These are phyloP conservation scores for Sporothrix globosa DNA, from an alignment of 2,329 filamentous ascomycete species.

Conservation along the genomic window DNA sequence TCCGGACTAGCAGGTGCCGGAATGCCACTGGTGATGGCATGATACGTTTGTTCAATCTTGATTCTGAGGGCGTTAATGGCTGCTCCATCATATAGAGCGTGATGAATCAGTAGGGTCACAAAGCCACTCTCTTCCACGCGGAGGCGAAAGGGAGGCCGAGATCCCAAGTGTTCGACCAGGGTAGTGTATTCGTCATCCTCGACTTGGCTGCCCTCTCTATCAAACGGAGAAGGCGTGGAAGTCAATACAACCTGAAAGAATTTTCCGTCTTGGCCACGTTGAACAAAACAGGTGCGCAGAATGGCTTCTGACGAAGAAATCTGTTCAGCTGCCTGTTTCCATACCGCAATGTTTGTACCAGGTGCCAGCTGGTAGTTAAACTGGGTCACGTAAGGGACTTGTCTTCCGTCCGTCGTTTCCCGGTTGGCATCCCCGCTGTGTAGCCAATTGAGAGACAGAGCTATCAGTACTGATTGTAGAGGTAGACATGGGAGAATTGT, in stretches of 20 bases:
- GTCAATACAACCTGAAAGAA: slow-evolving; percentile 37
- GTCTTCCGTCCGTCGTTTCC: background rate
- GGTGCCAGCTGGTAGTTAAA: slow-evolving; percentile 35
- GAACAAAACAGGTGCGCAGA: slow-evolving; percentile 37
- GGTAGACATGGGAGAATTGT: slow-evolving; percentile 36
- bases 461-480: slow-evolving; percentile 34
- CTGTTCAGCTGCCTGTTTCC: slow-evolving; percentile 33
- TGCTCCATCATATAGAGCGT: slow-evolving; percentile 38
- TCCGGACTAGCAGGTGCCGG: background rate
- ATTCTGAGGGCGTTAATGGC: slow-evolving; percentile 34
- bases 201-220: background rate
- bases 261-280: slow-evolving; percentile 35
- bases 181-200: background rate
- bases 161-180: background rate
- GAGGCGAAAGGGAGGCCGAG: slow-evolving; percentile 1
- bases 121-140: background rate
- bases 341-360: slow-evolving; percentile 33
- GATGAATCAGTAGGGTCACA: slow-evolving; percentile 37
- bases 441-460: slow-evolving; percentile 34
- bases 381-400: slow-evolving; percentile 37
- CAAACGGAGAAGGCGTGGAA: slow-evolving; percentile 28
- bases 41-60: slow-evolving; percentile 35
- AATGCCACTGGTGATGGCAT: background rate
- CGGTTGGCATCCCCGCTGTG: background rate
- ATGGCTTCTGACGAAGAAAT: slow-evolving; percentile 36